These are phyloP conservation scores for Dentipellis fragilis DNA, from an alignment of 768 basidiomycete genomes.

Conservation along the genomic window DNA sequence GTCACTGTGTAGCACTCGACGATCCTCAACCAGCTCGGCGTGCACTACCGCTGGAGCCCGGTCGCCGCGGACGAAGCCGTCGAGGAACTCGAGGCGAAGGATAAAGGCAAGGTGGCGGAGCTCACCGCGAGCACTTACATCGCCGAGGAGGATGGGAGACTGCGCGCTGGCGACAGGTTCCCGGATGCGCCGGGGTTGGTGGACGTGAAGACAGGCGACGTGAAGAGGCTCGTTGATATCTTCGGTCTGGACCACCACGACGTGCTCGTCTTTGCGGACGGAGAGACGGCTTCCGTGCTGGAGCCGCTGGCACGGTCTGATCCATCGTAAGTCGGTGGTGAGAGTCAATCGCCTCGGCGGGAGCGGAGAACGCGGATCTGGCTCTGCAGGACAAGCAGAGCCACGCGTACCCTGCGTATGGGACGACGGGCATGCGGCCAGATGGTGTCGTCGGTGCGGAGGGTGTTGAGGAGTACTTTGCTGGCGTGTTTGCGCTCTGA, in stretches of 20 bases:
- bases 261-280: conserved; percentile 4
- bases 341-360: not conserved
- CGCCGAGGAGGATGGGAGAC: not conserved
- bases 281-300: not conserved
- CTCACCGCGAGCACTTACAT: not conserved
- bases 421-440: not conserved
- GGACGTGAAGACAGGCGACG: not conserved
- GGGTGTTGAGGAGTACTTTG: conserved; percentile 3
- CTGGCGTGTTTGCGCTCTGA: not conserved
- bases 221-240: conserved; percentile 4
- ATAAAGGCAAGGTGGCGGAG: no score
- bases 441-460: not conserved
- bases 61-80: no score
- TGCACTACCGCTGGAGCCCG: no score
- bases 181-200: conserved; percentile 9
- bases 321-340: not conserved
- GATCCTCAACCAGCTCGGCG: conserved; percentile 1
- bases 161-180: conserved; percentile 11
- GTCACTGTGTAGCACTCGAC: not conserved
- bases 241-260: conserved; percentile 9
- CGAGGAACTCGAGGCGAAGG: no score
- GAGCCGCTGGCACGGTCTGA: not conserved
- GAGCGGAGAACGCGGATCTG: not conserved
- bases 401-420: not conserved
- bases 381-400: not conserved